Conservation (phyloP, 1,284 basidiomycete species). For the Malassezia japonica region DNA sequence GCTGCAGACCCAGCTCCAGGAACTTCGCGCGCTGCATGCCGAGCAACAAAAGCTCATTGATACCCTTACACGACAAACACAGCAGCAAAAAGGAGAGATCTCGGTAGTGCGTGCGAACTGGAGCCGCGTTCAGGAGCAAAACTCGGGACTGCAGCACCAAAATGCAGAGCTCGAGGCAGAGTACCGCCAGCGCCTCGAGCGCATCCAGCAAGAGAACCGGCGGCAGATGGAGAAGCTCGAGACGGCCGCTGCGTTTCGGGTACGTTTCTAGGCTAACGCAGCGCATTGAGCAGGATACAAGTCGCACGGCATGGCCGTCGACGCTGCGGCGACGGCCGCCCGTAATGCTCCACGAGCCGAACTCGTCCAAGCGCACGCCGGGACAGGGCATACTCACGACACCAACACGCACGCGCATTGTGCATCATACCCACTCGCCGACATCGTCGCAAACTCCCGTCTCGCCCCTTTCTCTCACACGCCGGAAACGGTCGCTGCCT, state of each 20-base stretch:
- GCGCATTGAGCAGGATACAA: conserved; percentile 36
- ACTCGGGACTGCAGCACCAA: conserved; percentile 23
- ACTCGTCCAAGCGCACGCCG: not conserved
- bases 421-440: not conserved
- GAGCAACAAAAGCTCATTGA: conserved; percentile 24
- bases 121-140: conserved; percentile 27
- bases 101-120: conserved; percentile 31
- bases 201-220: conserved; percentile 26
- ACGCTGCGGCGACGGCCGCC: conserved; percentile 24
- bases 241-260: conserved; percentile 29
- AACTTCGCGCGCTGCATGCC: conserved; percentile 19
- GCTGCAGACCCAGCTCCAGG: not conserved
- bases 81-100: conserved; percentile 32
- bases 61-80: conserved; percentile 21
- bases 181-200: conserved; percentile 22
- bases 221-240: conserved; percentile 27
- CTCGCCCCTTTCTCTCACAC: conserved; percentile 1
- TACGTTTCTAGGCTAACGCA: conserved; percentile 5
- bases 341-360: conserved; percentile 4
- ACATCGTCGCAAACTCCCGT: not conserved
- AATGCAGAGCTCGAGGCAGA: conserved; percentile 25
- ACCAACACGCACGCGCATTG: not conserved
- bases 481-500: conserved; percentile 1
- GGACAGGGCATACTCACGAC: not conserved
- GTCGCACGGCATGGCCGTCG: conserved; percentile 30